A percentile compares a stretch with the other conserved stretches of the same genome.
Evolutionary conservation across 2,329 filamentous ascomycete species (phyloP).

Genomic region (Cladophialophora bantiana): DNA sequence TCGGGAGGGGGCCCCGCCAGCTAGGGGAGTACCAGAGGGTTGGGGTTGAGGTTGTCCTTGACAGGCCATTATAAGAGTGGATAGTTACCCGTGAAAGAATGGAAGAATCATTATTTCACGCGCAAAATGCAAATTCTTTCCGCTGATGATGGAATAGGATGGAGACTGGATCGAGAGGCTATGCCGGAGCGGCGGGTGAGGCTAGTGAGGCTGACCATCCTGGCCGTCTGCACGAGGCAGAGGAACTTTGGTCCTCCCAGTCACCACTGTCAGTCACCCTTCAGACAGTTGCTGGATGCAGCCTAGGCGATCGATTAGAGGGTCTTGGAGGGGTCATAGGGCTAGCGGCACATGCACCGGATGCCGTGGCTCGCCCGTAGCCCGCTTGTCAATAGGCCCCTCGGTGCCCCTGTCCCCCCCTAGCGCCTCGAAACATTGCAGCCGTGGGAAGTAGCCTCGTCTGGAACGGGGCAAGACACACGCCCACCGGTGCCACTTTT

Average conservation of each 20-base stretch:
- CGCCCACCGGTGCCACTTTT: neutral
- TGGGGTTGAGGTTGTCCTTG: conserved; percentile 56
- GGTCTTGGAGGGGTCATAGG: conserved; percentile 2
- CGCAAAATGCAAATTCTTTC: neutral
- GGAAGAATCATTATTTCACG: neutral
- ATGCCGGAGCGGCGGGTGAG: neutral
- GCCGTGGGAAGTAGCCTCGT: conserved; percentile 1
- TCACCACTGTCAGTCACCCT: conserved; percentile 1
- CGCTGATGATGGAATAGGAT: conserved; percentile 1
- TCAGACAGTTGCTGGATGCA: neutral
- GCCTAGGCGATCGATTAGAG: neutral
- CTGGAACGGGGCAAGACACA: conserved; percentile 15
- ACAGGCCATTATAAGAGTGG: conserved; percentile 38
- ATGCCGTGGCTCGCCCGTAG: neutral
- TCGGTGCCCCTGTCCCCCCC: conserved; percentile 3
- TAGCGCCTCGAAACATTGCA: conserved; percentile 8
- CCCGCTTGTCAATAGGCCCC: conserved; percentile 1
- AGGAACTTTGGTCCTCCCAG: neutral
- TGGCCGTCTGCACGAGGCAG: neutral
- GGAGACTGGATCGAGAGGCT: neutral
- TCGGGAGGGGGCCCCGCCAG: conserved; percentile 53
- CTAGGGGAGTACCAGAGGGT: conserved; percentile 79
- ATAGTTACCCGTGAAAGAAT: conserved; percentile 30
- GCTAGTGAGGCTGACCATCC: neutral
- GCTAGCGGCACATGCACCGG: neutral